phyloP scores from a whole-genome alignment of 495 filamentous ascomycete species.

The Chaetomium cochliodes region DNA sequence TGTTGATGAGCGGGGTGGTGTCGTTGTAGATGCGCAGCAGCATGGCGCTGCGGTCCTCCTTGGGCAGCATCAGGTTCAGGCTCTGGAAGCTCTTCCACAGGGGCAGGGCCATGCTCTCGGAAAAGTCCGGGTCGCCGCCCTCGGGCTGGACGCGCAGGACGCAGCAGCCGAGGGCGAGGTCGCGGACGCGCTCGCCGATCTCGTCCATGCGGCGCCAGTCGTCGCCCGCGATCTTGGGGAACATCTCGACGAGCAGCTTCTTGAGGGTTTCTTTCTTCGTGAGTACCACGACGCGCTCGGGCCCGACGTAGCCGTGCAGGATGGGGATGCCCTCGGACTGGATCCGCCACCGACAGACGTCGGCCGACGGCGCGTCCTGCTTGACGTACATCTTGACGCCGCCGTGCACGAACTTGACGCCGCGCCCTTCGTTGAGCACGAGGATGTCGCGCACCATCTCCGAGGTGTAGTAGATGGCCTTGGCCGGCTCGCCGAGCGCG shows the following conservation, averaged over 20 bases:
- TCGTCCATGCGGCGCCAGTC: slow-evolving; percentile 77
- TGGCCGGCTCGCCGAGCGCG: slow-evolving; percentile 72
- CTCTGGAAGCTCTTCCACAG: slow-evolving; percentile 86
- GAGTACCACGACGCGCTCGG: slow-evolving; percentile 69
- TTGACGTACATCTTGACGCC: slow-evolving; percentile 99
- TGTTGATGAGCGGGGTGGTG: slow-evolving; percentile 65
- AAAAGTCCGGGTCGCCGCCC: slow-evolving; percentile 64
- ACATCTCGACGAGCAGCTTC: slow-evolving; percentile 87
- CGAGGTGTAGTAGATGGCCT: slow-evolving; percentile 94
- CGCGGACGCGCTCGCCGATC: slow-evolving; percentile 77
- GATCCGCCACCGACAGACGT: slow-evolving; percentile 89
- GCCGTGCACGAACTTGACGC: slow-evolving; percentile 93
- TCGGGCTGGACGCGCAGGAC: slow-evolving; percentile 78
- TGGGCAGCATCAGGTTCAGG: slow-evolving; percentile 93
- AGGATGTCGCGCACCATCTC: slow-evolving; percentile 82
- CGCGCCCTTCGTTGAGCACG: slow-evolving; percentile 74
- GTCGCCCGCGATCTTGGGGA: slow-evolving; percentile 69
- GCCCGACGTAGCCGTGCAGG: slow-evolving; percentile 82
- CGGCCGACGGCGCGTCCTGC: slow-evolving; percentile 82
- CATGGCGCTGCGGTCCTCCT: slow-evolving; percentile 93
- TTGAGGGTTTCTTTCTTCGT: slow-evolving; percentile 72
- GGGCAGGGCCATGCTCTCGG: slow-evolving; percentile 79
- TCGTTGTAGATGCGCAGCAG: slow-evolving; percentile 88
- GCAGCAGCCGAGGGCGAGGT: slow-evolving; percentile 87
- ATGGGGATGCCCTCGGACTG: slow-evolving; percentile 90